Conservation (phyloP, 2,329 filamentous ascomycete species). For the Monosporascus sp. region DNA sequence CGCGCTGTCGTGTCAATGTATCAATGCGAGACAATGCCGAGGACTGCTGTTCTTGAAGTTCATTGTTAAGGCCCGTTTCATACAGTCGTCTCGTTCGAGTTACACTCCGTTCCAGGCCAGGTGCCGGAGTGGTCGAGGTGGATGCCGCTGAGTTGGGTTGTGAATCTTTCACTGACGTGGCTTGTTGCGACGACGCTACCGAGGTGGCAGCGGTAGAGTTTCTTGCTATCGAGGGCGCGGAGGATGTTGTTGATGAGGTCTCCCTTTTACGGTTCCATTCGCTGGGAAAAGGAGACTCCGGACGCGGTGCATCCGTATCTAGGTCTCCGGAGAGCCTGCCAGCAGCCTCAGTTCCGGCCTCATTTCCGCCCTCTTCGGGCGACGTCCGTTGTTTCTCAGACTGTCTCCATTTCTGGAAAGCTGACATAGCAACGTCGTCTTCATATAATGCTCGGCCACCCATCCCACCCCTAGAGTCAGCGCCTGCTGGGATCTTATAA, state of each 20-base stretch:
- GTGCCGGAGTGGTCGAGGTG: constrained; percentile 31
- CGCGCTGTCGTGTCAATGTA: constrained; percentile 63
- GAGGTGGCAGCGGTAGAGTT: constrained; percentile 88
- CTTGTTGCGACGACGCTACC: constrained; percentile 63
- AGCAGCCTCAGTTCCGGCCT: constrained; percentile 30
- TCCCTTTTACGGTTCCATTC: constrained; percentile 72
- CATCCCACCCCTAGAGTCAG: constrained; percentile 44
- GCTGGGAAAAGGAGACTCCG: constrained; percentile 52
- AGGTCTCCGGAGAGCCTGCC: constrained; percentile 24
- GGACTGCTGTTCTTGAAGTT: constrained; percentile 74
- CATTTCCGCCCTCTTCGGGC: constrained; percentile 34
- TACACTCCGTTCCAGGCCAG: constrained; percentile 55
- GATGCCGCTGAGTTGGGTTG: constrained; percentile 35
- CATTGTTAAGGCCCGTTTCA: constrained; percentile 74
- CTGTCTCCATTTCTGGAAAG: constrained; percentile 72
- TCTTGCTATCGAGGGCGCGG: constrained; percentile 59
- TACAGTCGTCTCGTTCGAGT: constrained; percentile 74
- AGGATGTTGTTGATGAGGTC: constrained; percentile 81
- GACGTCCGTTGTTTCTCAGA: constrained; percentile 49
- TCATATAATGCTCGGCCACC: constrained; percentile 72
- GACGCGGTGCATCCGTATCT: constrained; percentile 29
- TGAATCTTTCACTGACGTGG: constrained; percentile 47
- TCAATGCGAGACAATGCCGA: constrained; percentile 76
- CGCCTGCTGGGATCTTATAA: constrained; percentile 68
- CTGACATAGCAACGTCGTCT: constrained; percentile 75